Conservation (phyloP, 208 protist genomes). For the Trypanosoma grayi region DNA sequence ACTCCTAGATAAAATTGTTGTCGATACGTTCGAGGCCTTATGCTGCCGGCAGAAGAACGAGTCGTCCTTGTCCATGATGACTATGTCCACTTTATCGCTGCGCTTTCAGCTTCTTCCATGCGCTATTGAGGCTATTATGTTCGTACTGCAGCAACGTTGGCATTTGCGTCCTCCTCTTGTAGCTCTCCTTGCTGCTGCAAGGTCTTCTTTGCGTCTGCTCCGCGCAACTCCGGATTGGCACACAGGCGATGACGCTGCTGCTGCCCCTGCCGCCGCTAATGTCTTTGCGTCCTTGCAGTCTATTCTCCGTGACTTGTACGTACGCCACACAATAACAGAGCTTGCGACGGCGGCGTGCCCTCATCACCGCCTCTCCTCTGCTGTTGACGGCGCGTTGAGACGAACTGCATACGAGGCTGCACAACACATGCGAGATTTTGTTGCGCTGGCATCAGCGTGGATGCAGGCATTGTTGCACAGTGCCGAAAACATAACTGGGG, state of each 20-base stretch:
- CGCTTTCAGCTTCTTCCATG: slow-evolving; percentile 3
- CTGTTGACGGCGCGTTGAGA: slow-evolving; percentile 9
- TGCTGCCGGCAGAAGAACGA: not conserved
- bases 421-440: not conserved
- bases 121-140: slow-evolving; percentile 6
- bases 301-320: slow-evolving; percentile 11
- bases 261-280: not conserved
- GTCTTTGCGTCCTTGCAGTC: not conserved
- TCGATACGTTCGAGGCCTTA: not conserved
- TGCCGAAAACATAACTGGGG: not conserved
- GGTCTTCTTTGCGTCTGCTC: not conserved
- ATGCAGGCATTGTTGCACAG: not conserved
- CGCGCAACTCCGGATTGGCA: not conserved
- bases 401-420: slow-evolving; percentile 6
- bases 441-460: not conserved
- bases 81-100: not conserved
- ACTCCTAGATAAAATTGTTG: not conserved
- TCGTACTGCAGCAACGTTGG: slow-evolving; percentile 9
- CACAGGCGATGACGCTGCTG: not conserved
- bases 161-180: not conserved
- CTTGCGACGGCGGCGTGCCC: not conserved
- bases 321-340: not conserved
- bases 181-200: not conserved
- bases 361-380: not conserved
- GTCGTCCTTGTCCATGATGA: not conserved